phyloP scores from a whole-genome alignment of 495 filamentous ascomycete species.

The Neurospora sublineolata region DNA sequence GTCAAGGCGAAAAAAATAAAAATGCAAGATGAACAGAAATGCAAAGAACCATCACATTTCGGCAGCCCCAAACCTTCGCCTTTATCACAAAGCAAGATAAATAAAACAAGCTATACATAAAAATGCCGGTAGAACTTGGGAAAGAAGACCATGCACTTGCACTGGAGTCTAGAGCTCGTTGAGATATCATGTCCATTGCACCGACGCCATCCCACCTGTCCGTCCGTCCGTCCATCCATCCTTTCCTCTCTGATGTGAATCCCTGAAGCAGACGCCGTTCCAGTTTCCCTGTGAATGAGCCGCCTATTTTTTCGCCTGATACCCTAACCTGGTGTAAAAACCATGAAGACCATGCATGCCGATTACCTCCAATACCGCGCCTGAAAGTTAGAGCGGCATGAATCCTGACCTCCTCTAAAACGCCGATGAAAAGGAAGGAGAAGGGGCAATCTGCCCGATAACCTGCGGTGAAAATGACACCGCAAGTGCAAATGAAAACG shows the following conservation, averaged over 20 bases:
- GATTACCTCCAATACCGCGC: not conserved
- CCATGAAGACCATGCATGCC: not conserved
- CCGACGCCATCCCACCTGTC: not conserved
- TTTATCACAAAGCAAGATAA: not conserved
- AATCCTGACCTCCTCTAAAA: not conserved
- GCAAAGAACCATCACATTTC: not conserved
- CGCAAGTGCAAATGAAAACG: not conserved
- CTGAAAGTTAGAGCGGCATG: not conserved
- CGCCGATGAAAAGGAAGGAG: not conserved
- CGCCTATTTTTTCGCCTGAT: not conserved
- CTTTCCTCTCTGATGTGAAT: not conserved
- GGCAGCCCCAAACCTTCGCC: not conserved
- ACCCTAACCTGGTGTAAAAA: not conserved
- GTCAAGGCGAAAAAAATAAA: not conserved
- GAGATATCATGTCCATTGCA: not conserved
- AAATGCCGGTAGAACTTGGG: not conserved
- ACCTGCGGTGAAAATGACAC: not conserved
- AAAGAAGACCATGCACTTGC: not conserved
- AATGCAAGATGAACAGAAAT: not conserved
- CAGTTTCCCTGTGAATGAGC: not conserved
- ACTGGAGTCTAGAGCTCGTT: not conserved
- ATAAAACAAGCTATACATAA: not conserved
- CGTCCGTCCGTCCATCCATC: not conserved
- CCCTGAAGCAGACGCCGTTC: not conserved
- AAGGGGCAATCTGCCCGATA: not conserved